Percentiles rank a stretch among this genome's conserved stretches.
Conservation (phyloP, 225 moss, liverwort and hornwort species). For the Climacium dendroides region DNA sequence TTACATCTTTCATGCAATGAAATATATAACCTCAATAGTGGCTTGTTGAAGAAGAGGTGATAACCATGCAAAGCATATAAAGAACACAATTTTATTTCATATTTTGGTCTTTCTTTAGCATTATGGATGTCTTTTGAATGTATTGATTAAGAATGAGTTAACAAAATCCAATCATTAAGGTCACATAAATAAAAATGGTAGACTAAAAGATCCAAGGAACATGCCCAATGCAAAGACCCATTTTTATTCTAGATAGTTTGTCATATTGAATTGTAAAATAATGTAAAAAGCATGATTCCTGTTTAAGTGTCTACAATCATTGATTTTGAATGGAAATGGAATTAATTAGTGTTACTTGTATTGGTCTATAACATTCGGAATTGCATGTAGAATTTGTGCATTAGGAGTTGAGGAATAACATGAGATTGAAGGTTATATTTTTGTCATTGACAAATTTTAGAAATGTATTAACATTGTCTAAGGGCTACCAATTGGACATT, state of each 20-base stretch:
- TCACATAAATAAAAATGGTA: neutral
- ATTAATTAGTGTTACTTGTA: neutral
- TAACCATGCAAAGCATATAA: neutral
- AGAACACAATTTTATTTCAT: neutral
- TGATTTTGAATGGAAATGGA: neutral
- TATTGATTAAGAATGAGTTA: neutral
- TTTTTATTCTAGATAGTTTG: neutral
- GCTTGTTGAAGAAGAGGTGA: neutral
- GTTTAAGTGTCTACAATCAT: neutral
- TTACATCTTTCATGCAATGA: neutral
- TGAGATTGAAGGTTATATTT: neutral
- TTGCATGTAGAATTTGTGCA: neutral
- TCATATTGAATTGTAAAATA: neutral
- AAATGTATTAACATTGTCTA: neutral
- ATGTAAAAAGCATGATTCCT: neutral
- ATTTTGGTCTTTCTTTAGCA: neutral
- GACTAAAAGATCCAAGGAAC: neutral
- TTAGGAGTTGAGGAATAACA: neutral
- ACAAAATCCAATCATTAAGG: neutral
- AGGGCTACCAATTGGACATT: accelerated
- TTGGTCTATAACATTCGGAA: neutral
- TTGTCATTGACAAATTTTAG: neutral
- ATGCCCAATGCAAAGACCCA: too few species aligned
- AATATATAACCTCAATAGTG: neutral
- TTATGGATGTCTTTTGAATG: neutral